Evolutionary conservation across 306 rosid genomes (phyloP).

Genomic region (apple (Malus domestica)): ASM211411v1 NC_041791.1:32390501-32391000

Average conservation of each 20-base stretch:
- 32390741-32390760: neutral
- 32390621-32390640: conserved; percentile 24
- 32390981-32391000: conserved; percentile 16
- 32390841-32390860: conserved; percentile 81
- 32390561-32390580: conserved; percentile 79
- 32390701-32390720: neutral
- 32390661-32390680: conserved; percentile 57
- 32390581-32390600: conserved; percentile 43
- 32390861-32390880: conserved; percentile 73
- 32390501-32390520: conserved; percentile 13
- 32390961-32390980: neutral
- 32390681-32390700: conserved; percentile 90
- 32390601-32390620: conserved; percentile 40
- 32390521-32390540: conserved; percentile 89
- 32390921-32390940: conserved; percentile 53
- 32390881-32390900: conserved; percentile 84
- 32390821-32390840: conserved; percentile 62
- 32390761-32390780: neutral
- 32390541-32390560: conserved; percentile 90
- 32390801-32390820: conserved; percentile 69
- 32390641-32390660: conserved; percentile 45
- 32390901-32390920: conserved; percentile 92
- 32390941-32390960: conserved; percentile 31
- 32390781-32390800: neutral
- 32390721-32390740: neutral